Evolutionary conservation across 1,139 yeast genomes (phyloP), one percentile per base, ranked within the genome.

Genomic region (Suhomyces maxii): DNA sequence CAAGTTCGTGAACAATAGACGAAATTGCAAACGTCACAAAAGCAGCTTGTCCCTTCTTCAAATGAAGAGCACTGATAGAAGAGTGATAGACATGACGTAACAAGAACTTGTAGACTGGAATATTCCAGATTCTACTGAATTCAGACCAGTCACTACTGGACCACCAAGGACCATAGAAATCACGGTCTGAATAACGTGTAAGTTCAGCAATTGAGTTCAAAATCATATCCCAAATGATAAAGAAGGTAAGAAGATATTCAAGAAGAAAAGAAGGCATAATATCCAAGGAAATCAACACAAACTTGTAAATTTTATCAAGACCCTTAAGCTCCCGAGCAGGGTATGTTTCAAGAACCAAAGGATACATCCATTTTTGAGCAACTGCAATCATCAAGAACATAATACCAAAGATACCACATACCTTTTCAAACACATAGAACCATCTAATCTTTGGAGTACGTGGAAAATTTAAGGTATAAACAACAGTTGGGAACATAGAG

Each of bases 81-180:
- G 96, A 86, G 63, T 90, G 97, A 64, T 93, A 95, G 8, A 93
- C 99, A 61, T 95, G 99, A 53, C 98, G 80, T 39, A 90, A 71
- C 49, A 93, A 71, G 59, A 93, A 93, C 55, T 84, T 81, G 64
- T 93, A 97, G n/a, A 95, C 98, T 0, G 98, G 97, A 8, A 82
- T 79, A 63, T 93, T 93, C 99, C 99, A 95, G 54, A 88, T 83
- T 54, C 97, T 79, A 8, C 97, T 87, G 68, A 88, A 93, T 62
- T 90, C 93, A 47, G 88, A 90, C 97, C 97, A 93, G 41, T 90
- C 86, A 28, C 87, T 83, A 54, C 95, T 88, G 56, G 93, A 89
- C 99, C 98, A 93, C 99, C 99, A 93, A 37, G 90, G 89, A 3
- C 96, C 95, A 59, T 93, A 93, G 64, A 93, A 93, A 55, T 86